phyloP scores from a whole-genome alignment of 2,329 filamentous ascomycete species.

The Biscogniauxia marginata region DNA sequence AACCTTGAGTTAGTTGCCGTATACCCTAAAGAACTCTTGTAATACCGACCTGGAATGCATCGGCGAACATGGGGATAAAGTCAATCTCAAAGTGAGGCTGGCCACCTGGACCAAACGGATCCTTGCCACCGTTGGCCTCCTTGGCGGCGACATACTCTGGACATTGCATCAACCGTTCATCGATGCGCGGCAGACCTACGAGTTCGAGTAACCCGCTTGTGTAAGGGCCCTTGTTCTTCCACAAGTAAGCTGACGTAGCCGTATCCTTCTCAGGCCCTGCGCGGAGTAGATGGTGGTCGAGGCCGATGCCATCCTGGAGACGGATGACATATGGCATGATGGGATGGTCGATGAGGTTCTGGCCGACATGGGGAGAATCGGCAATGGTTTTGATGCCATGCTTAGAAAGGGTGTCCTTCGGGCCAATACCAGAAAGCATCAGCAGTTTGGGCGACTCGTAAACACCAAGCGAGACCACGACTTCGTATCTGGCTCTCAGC shows the following conservation, averaged over 20 bases:
- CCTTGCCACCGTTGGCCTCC: slow-evolving; percentile 41
- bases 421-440: slow-evolving; percentile 64
- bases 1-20: neutral
- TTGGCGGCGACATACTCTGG: slow-evolving; percentile 45
- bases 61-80: slow-evolving; percentile 58
- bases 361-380: slow-evolving; percentile 61
- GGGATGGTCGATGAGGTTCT: slow-evolving; percentile 63
- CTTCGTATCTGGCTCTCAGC: slow-evolving; percentile 49
- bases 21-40: neutral
- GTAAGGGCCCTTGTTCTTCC: slow-evolving; percentile 39
- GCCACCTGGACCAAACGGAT: slow-evolving; percentile 55
- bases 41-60: slow-evolving; percentile 37
- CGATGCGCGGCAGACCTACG: slow-evolving; percentile 57
- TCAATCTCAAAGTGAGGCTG: slow-evolving; percentile 63
- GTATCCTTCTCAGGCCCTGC: slow-evolving; percentile 34
- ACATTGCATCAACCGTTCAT: slow-evolving; percentile 49
- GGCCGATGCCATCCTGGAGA: slow-evolving; percentile 39
- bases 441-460: slow-evolving; percentile 66
- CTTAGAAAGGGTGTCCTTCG: slow-evolving; percentile 47
- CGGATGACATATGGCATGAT: slow-evolving; percentile 51
- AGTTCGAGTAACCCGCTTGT: slow-evolving; percentile 46
- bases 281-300: slow-evolving; percentile 42
- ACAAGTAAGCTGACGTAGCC: slow-evolving; percentile 36
- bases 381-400: slow-evolving; percentile 54
- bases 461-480: slow-evolving; percentile 50